Evolutionary conservation across 177 flowering plant genomes (phyloP), one percentile per base, ranked within the genome.

Genomic region (Telopea speciosissima): DNA sequence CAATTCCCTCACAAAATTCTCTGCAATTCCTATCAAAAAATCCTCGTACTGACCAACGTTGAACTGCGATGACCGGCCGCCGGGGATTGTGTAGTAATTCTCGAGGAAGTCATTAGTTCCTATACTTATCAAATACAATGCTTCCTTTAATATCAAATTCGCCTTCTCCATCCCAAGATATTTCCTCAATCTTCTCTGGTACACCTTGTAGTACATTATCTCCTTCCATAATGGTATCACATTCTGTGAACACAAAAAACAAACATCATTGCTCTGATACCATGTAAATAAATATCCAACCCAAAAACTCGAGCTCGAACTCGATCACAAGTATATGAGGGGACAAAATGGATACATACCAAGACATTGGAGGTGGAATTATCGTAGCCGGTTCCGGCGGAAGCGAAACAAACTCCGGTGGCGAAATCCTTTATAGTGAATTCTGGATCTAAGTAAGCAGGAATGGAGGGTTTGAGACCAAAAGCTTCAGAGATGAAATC

Each of bases 81-180:
- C 19, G 9, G 87, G 79, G 9, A 82, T 5, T n/a, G 70, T 0
- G 65, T 79, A 90, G 75, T 89, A 90, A 73, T 90, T 90, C 69
- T 87, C 91, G 0, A 90, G 77, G 79, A 88, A 90, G 54, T 90
- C 95, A 59, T 90, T 90, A 23, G 95, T 88, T 45, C 92, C 95
- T 13, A 86, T 42, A 72, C 93, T 89, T 36, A 89, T 65, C 17
- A 87, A 17, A 76, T 90, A 87, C 22, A 87, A 59, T n/a, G 90
- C 83, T 64, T 86, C 87, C 2, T 72, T 44, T 8, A 90, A 24
- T 25, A 77, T 68, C 45, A 70, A 67, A 22, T 80, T 75, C 0
- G 88, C 91, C 73, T 78, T 80, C 31, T 68, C 72, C 0, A 70
- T 45, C 0, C 93, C 93, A 1, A 85, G 78, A 67, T 73, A 79